Conservation (phyloP, 345 rosid genomes). For the Bretschneidera sinensis region DNA sequence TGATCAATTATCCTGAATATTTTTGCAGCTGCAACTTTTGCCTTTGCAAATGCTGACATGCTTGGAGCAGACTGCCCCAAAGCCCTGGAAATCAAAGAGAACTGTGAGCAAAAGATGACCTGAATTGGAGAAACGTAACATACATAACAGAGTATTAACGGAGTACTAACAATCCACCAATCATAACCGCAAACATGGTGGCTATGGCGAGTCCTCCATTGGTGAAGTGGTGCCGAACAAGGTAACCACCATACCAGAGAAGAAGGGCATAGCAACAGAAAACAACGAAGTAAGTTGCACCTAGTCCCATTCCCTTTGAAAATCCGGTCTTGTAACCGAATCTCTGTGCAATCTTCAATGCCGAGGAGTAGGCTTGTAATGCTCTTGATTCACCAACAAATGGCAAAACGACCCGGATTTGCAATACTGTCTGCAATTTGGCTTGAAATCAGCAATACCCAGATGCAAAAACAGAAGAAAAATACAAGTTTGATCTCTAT, state of each 20-base stretch:
- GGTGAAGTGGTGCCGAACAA: conserved; percentile 85
- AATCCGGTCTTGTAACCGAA: conserved; percentile 83
- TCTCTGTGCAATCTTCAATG: conserved; percentile 68
- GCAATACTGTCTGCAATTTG: conserved; percentile 73
- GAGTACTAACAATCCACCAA: conserved; percentile 86
- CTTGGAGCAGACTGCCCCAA: conserved; percentile 96
- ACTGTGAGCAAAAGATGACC: background rate
- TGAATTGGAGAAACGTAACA: background rate
- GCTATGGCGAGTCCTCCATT: conserved; percentile 94
- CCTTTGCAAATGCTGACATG: conserved; percentile 85
- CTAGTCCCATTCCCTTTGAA: conserved; percentile 89
- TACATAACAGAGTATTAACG: conserved; percentile 3
- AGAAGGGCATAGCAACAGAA: conserved; percentile 91
- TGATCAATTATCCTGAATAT: conserved; percentile 83
- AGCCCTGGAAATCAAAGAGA: conserved; percentile 42
- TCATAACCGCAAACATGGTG: conserved; percentile 96
- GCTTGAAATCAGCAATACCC: conserved; percentile 27
- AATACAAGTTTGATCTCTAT: no score
- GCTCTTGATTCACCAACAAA: conserved; percentile 94
- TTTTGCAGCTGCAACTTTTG: conserved; percentile 90
- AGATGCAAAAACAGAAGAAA: background rate
- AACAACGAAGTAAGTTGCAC: conserved; percentile 95
- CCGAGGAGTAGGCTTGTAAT: conserved; percentile 68
- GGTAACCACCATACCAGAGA: conserved; percentile 94
- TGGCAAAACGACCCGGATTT: conserved; percentile 84